Evolutionary conservation across 257 asterid genomes (phyloP).

Genomic region (Jasminum sambac): DNA sequence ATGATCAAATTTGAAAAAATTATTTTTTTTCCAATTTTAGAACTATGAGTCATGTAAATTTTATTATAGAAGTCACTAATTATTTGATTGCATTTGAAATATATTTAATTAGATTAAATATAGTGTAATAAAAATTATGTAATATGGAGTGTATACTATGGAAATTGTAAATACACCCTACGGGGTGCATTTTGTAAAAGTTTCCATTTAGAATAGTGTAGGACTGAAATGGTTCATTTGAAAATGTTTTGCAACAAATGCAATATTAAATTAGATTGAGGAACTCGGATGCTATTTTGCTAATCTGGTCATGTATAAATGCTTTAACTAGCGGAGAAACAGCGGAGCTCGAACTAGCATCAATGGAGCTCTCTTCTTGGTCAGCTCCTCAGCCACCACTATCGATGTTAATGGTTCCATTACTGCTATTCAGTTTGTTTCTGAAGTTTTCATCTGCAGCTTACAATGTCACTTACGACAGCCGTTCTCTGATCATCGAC

Average conservation of each 20-base stretch:
- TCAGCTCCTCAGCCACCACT: neutral
- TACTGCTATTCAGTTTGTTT: neutral
- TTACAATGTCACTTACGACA: slow-evolving; percentile 71
- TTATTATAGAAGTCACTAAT: no score
- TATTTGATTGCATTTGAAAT: no score
- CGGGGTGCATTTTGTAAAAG: no score
- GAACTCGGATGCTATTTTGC: neutral
- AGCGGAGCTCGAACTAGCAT: neutral
- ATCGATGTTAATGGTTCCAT: slow-evolving; percentile 7
- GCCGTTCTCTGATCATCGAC: slow-evolving; percentile 79
- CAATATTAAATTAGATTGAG: neutral
- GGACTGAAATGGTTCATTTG: neutral
- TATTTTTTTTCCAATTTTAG: no score
- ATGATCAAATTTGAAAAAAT: no score
- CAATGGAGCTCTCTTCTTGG: slow-evolving; percentile 17
- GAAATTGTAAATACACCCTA: no score
- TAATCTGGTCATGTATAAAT: neutral
- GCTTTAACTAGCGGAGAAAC: neutral
- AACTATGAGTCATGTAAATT: no score
- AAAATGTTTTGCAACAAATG: neutral
- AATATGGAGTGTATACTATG: no score
- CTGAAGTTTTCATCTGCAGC: slow-evolving; percentile 25
- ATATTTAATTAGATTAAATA: no score
- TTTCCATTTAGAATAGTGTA: neutral
- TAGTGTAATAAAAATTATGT: no score